Conservation (phyloP, 257 asterid species). For the Ocimum tenuiflorum region DNA sequence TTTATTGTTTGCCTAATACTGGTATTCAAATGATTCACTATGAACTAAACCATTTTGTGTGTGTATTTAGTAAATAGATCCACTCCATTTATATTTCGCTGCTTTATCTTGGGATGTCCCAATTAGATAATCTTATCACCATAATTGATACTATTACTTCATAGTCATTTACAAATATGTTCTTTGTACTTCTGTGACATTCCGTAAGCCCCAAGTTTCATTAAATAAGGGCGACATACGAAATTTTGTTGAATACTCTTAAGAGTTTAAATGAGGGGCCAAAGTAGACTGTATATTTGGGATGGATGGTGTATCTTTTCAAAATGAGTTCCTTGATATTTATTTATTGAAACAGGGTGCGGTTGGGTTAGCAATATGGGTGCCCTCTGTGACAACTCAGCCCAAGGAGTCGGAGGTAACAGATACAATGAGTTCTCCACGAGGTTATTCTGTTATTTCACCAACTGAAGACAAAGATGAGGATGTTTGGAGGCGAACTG, state of each 20-base stretch:
- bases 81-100: too few species aligned
- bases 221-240: too few species aligned
- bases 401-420: constrained; percentile 55
- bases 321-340: constrained; percentile 1
- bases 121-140: too few species aligned
- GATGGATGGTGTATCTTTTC: not conserved
- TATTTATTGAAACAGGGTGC: constrained; percentile 65
- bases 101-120: too few species aligned
- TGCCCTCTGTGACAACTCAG: constrained; percentile 84
- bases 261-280: too few species aligned
- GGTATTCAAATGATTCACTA: not conserved
- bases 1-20: not conserved
- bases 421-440: constrained; percentile 40
- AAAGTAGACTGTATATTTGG: not conserved
- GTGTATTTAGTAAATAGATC: not conserved
- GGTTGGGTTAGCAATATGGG: constrained; percentile 99
- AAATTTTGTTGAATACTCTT: not conserved
- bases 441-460: constrained; percentile 59
- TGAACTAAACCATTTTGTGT: not conserved
- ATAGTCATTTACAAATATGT: too few species aligned
- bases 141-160: too few species aligned
- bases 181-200: too few species aligned
- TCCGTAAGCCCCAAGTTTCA: not conserved
- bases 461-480: constrained; percentile 54
- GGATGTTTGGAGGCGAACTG: constrained; percentile 35